These are phyloP conservation scores for Boletus sp. DNA, from an alignment of 768 basidiomycete species.

Conservation along the genomic window DNA sequence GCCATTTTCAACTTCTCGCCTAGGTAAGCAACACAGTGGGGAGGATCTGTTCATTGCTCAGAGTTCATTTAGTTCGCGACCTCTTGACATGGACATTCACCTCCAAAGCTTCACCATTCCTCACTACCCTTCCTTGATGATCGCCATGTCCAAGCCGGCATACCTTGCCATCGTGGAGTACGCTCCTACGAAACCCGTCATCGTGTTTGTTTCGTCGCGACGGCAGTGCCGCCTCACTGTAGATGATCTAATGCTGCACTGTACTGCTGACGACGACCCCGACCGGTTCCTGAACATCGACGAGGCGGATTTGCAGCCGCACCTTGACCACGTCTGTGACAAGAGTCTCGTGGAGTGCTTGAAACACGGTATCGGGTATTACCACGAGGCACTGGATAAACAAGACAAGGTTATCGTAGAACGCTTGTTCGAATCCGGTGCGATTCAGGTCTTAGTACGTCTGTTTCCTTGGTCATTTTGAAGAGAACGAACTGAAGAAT, in stretches of 20 bases:
- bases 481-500: not conserved
- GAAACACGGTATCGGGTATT: constrained; percentile 90
- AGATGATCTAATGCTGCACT: constrained; percentile 86
- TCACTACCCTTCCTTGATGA: constrained; percentile 99
- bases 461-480: not conserved
- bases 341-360: constrained; percentile 71
- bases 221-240: constrained; percentile 94
- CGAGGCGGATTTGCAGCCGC: constrained; percentile 74
- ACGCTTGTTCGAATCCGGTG: constrained; percentile 87
- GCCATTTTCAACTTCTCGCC: constrained; percentile 98
- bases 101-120: constrained; percentile 93
- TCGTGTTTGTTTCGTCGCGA: constrained; percentile 89
- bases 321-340: constrained; percentile 83
- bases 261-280: constrained; percentile 79
- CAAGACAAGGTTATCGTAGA: constrained; percentile 95
- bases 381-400: constrained; percentile 88
- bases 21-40: constrained; percentile 43
- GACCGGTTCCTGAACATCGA: constrained; percentile 90
- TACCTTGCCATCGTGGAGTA: constrained; percentile 91
- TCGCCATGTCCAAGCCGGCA: constrained; percentile 97
- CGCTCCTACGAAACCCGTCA: constrained; percentile 79
- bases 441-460: constrained; percentile 86
- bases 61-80: constrained; percentile 66
- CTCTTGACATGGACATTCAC: constrained; percentile 95
- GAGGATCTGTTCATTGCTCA: constrained; percentile 8